These are phyloP conservation scores for Falciphora oryzae DNA, from an alignment of 2,329 filamentous ascomycete species.

Conservation along the genomic window DNA sequence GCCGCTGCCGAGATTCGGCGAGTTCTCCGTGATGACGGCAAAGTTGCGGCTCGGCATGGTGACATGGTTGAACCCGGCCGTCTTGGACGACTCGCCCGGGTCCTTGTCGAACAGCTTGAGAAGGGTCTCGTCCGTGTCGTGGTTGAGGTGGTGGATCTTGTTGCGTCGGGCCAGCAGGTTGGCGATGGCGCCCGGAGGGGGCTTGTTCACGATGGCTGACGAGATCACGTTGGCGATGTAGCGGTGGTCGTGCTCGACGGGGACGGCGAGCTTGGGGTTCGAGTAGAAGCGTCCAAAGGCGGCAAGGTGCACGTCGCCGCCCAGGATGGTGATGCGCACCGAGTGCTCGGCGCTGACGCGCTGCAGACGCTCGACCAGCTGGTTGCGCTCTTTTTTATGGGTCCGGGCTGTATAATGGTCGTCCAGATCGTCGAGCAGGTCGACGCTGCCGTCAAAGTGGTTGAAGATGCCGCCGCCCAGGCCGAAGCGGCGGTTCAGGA, in stretches of 20 bases:
- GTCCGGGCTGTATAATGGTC: conserved; percentile 93
- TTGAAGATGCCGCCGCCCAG: conserved; percentile 84
- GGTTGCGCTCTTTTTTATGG: conserved; percentile 82
- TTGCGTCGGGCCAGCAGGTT: conserved; percentile 89
- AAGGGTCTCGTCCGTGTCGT: conserved; percentile 83
- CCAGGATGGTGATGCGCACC: conserved; percentile 83
- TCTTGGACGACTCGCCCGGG: conserved; percentile 71
- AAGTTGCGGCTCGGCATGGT: conserved; percentile 94
- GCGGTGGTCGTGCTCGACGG: conserved; percentile 76
- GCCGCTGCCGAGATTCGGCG: conserved; percentile 42
- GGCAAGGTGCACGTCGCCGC: conserved; percentile 89
- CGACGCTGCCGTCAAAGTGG: conserved; percentile 87
- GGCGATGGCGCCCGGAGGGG: conserved; percentile 78
- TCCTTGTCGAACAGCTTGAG: conserved; percentile 89
- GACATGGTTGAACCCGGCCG: conserved; percentile 68
- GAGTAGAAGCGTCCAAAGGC: conserved; percentile 94
- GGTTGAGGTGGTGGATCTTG: conserved; percentile 66
- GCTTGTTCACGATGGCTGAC: conserved; percentile 93
- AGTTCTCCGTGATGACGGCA: conserved; percentile 84
- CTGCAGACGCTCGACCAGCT: conserved; percentile 76
- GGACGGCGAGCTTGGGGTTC: conserved; percentile 70
- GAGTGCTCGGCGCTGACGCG: conserved; percentile 79
- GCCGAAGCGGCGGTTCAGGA: conserved; percentile 86
- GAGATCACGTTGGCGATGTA: conserved; percentile 96
- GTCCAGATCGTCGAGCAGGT: conserved; percentile 87